These are phyloP conservation scores for Salix purpurea DNA, from an alignment of 345 rosid species.

Conservation along the genomic window DNA sequence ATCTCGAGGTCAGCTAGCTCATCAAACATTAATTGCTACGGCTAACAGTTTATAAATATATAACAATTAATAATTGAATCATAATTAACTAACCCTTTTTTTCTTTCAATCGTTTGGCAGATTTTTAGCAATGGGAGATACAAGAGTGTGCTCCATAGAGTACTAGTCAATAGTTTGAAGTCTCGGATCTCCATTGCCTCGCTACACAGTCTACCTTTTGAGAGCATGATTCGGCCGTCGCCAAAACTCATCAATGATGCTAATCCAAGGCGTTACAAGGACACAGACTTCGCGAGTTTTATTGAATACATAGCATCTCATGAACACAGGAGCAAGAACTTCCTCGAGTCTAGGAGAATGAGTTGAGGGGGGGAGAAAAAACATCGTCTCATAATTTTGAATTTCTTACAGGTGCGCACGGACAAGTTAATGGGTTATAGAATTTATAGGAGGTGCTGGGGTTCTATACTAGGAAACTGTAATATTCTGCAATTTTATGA, in stretches of 20 bases:
- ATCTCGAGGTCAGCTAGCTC: constrained; percentile 34
- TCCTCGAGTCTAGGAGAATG: constrained; percentile 30
- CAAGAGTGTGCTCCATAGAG: constrained; percentile 42
- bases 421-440: background rate
- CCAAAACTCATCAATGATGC: constrained; percentile 22
- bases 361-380: background rate
- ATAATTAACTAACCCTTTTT: too few species aligned
- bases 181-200: constrained; percentile 38
- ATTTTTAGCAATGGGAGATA: constrained; percentile 41
- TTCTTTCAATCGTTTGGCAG: constrained; percentile 3
- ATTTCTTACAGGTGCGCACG: background rate
- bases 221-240: constrained; percentile 19
- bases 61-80: too few species aligned
- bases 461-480: background rate
- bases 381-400: background rate
- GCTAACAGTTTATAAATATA: background rate
- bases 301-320: constrained; percentile 21
- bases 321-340: constrained; percentile 26
- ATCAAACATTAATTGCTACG: background rate
- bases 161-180: constrained; percentile 17
- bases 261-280: constrained; percentile 32
- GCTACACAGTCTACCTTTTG: constrained; percentile 28
- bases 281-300: constrained; percentile 30
- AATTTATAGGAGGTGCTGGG: background rate
- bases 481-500: background rate